Evolutionary conservation across 2,329 filamentous ascomycete genomes (phyloP), one percentile per base, ranked within the genome.

Genomic region (Myriosclerotinia duriaeana): DNA sequence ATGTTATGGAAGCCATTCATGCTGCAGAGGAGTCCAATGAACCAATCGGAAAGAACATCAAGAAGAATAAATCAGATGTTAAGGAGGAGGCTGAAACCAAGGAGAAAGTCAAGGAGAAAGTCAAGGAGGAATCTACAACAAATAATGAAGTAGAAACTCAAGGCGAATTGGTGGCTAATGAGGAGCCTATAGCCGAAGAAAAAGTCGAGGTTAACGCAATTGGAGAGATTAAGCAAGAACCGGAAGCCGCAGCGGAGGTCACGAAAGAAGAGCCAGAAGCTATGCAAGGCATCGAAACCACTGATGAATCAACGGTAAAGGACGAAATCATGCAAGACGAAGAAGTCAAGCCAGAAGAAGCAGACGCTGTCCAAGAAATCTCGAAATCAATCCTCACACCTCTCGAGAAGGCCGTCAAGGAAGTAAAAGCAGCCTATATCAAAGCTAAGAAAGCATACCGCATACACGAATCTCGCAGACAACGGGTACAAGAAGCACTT

Each of bases 381-480:
- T 61, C 64, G 22, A 65, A 65, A 44, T 65, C 64, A 1, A 34
- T 60, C 26, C 70, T 74, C 14, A 79, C 77, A 20, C 82, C 86
- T 0, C 82, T 89, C n/a, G 85, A 89, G 70, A 81, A 83, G 69
- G 88, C 88, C 15, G 81, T 92, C 66, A 89, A 88, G 72, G 83
- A 89, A 67, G 86, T 98, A 76, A 94, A 96, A 76, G 84, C 87
- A 5, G 90, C 92, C 34, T 96, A 96, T 77, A 84, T 94, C 66
- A 80, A 85, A 7, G 93, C 93, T 40, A 96, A 96, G 80, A 88
- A 91, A 55, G 84, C 87, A 1, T 98, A 97, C 77, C 91, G 94
- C 60, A 89, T 96, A 66, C 88, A 90, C 0, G 80, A 86, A 0
- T 80, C 81, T 26, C 92, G 95, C 11, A 83, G 95, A 58, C 80